Evolutionary conservation across 2,329 filamentous ascomycete genomes (phyloP), one percentile per base, ranked within the genome.

Genomic region (Cercospora sojina): DNA sequence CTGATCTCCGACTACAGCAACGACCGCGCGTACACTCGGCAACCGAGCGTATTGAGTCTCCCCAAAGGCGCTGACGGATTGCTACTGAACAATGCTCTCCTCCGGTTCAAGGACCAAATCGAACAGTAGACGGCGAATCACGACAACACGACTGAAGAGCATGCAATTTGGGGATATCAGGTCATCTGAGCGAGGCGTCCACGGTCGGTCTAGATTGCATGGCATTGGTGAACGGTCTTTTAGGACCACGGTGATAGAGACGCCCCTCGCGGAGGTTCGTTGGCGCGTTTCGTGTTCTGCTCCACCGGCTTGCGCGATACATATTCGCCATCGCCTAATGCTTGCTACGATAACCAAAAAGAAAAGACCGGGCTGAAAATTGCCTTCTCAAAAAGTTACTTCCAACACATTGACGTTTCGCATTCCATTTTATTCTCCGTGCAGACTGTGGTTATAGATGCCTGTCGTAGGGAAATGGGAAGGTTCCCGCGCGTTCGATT

Each of bases 81-180:
- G 68, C 82, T 98, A 76, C 92, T 89, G 80, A 87, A 86, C 58
- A 93, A 96, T 76, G 95, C 94, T 10, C 91, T 98, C 70, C 81
- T 99, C 78, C 86, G 91, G 72, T 99, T 99, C 79, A 96, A 94
- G 77, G 93, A 97, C 80, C 92, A 90, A 69, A 92, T 98, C 20
- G 82, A 84, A 66, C 74, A 74, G 56, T 75, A 70, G 59, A 53
- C 29, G n/a, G 6, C 18, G 25, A 9, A 13, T 3, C 12, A 31
- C 38, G 27, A 29, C 25, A 16, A 25, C 49, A 55, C n/a, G 10
- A 5, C 25, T 38, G 23, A 41, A 59, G 59, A 62, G 58, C 59
- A 59, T 66, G 53, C 29, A 8, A 57, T 32, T 23, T 31, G 31
- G 8, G 55, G 29, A 31, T n/a, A 31, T 49, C 23, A 60, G 64